These are phyloP conservation scores for Heteromeles arbutifolia DNA, from an alignment of 306 rosid species.

Conservation along the genomic window DNA sequence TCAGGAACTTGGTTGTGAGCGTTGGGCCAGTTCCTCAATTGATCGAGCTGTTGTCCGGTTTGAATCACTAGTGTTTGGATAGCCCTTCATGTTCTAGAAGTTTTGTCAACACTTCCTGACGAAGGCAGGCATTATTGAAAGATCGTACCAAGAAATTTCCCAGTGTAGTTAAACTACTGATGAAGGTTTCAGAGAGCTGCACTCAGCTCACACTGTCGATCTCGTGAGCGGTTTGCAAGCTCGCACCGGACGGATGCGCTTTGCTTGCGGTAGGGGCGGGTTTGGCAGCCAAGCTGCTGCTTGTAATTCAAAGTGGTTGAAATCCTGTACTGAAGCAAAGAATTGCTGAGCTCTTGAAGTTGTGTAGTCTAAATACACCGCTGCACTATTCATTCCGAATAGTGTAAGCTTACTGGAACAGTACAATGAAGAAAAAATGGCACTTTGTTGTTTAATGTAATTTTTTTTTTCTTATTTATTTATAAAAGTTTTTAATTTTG, in stretches of 20 bases:
- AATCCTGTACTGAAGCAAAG: constrained; percentile 56
- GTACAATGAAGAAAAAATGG: constrained; percentile 41
- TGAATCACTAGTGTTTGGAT: constrained; percentile 50
- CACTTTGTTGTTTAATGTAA: constrained; percentile 16
- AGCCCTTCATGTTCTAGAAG: constrained; percentile 48
- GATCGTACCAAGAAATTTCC: constrained; percentile 55
- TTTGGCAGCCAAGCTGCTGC: constrained; percentile 65
- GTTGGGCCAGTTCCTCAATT: constrained; percentile 57
- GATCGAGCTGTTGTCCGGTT: constrained; percentile 44
- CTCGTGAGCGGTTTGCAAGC: constrained; percentile 61
- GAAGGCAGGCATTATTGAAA: constrained; percentile 54
- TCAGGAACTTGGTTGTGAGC: constrained; percentile 43
- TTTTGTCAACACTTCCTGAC: constrained; percentile 52
- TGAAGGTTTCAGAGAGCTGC: constrained; percentile 78
- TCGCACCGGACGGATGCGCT: constrained; percentile 67
- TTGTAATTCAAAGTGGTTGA: constrained; percentile 84
- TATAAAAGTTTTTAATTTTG: too few relatives aligned
- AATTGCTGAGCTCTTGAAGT: constrained; percentile 61
- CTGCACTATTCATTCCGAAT: constrained; percentile 60
- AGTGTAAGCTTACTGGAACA: constrained; percentile 72
- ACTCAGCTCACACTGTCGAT: constrained; percentile 58
- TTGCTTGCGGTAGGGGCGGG: constrained; percentile 66
- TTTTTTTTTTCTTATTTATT: too few relatives aligned
- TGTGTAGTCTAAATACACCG: constrained; percentile 66
- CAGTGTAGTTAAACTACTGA: constrained; percentile 47